Evolutionary conservation across 805 yeast genomes (phyloP).

Genomic region (Nakazawaea laoshanensis): DNA sequence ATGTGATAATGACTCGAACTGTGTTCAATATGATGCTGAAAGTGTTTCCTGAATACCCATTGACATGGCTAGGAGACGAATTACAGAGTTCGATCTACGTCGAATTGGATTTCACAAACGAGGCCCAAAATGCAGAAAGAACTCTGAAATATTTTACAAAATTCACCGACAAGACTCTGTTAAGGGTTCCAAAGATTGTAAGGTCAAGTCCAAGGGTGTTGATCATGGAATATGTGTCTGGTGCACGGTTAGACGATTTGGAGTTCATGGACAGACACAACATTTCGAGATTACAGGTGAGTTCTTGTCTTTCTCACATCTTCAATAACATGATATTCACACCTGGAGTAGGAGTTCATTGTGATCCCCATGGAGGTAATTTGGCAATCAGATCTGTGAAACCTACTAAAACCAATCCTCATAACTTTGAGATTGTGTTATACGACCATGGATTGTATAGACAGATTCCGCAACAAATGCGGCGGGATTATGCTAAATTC

Average conservation of each 20-base stretch:
- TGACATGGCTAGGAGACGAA: constrained; percentile 95
- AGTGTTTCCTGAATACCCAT: constrained; percentile 88
- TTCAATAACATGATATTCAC: constrained; percentile 95
- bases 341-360: constrained; percentile 85
- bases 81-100: constrained; percentile 76
- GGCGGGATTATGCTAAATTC: constrained; percentile 79
- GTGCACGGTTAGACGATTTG: constrained; percentile 76
- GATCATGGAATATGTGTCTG: constrained; percentile 81
- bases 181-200: constrained; percentile 67
- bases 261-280: constrained; percentile 50
- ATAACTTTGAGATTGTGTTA: constrained; percentile 83
- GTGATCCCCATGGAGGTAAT: constrained; percentile 98
- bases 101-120: constrained; percentile 85
- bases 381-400: constrained; percentile 61
- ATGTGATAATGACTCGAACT: constrained; percentile 65
- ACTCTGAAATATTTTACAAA: constrained; percentile 61
- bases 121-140: constrained; percentile 71
- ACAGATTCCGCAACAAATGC: constrained; percentile 65
- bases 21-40: constrained; percentile 69
- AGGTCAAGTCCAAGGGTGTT: constrained; percentile 64
- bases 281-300: constrained; percentile 71
- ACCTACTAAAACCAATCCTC: constrained; percentile 25
- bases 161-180: constrained; percentile 55
- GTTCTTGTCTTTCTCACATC: constrained; percentile 79
- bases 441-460: constrained; percentile 96